These are phyloP conservation scores for Penicillium nucicola DNA, from an alignment of 495 filamentous ascomycete genomes.

Conservation along the genomic window DNA sequence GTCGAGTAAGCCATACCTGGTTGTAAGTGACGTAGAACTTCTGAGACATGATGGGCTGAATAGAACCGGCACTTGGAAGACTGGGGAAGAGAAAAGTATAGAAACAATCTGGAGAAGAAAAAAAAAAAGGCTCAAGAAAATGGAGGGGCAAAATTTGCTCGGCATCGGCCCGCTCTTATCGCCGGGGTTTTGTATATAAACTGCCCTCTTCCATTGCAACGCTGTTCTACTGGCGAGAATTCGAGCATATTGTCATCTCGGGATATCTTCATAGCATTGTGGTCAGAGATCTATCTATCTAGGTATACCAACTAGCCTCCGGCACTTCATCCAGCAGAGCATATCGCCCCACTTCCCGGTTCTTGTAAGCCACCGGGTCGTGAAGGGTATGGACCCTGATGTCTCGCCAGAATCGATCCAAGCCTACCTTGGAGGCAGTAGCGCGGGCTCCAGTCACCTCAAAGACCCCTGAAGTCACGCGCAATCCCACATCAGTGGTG, in stretches of 20 bases:
- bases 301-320: slow-evolving; percentile 60
- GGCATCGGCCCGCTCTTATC: no score
- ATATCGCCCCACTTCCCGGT: slow-evolving; percentile 54
- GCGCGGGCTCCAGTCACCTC: slow-evolving; percentile 56
- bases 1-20: slow-evolving; percentile 63
- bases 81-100: not conserved
- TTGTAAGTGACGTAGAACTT: slow-evolving; percentile 96
- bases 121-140: not conserved
- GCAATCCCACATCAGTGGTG: slow-evolving; percentile 52
- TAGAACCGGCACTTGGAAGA: no score
- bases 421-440: slow-evolving; percentile 49
- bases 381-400: slow-evolving; percentile 59
- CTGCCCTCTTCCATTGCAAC: no score
- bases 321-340: slow-evolving; percentile 50
- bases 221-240: no score
- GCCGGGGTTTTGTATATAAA: no score
- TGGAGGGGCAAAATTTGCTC: no score
- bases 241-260: no score
- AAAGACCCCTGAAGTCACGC: slow-evolving; percentile 55
- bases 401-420: slow-evolving; percentile 62
- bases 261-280: no score
- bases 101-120: slow-evolving; percentile 1
- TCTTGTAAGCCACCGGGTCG: slow-evolving; percentile 62
- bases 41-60: slow-evolving; percentile 76
- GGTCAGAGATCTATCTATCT: not conserved